Conservation (phyloP, 345 rosid genomes). For the Eucalyptus curtisii region DNA sequence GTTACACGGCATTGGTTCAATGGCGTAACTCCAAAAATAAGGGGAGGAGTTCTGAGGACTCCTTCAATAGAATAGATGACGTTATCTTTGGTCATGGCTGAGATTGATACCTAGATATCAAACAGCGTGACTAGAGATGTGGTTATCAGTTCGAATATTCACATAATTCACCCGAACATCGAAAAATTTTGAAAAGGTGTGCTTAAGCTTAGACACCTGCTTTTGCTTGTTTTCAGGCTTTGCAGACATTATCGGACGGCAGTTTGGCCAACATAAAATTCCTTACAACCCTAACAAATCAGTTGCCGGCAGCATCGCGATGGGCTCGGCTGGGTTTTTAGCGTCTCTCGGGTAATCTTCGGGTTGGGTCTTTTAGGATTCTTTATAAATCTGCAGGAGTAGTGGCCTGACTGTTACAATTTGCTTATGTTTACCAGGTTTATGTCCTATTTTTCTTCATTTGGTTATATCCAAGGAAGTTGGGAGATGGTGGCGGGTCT, state of each 20-base stretch:
- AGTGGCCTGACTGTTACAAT: neutral
- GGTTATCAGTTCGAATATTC: neutral
- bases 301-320: conserved; percentile 69
- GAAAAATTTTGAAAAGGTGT: neutral
- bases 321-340: conserved; percentile 64
- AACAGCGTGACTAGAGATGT: neutral
- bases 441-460: conserved; percentile 63
- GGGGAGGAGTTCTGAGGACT: neutral
- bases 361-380: neutral
- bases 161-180: neutral
- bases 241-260: conserved; percentile 85
- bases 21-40: neutral
- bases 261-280: conserved; percentile 52
- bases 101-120: neutral
- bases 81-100: neutral
- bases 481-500: conserved; percentile 49
- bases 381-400: neutral
- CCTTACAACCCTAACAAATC: conserved; percentile 82
- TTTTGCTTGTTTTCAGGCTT: conserved; percentile 32
- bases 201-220: neutral
- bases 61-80: neutral
- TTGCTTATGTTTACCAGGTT: conserved; percentile 21
- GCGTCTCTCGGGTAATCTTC: conserved; percentile 47
- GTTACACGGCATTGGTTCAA: neutral
- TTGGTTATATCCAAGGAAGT: conserved; percentile 40